Base-by-base conservation (phyloP, 108 stramenopile genomes). In the Cylindrotheca closterium region DNA sequence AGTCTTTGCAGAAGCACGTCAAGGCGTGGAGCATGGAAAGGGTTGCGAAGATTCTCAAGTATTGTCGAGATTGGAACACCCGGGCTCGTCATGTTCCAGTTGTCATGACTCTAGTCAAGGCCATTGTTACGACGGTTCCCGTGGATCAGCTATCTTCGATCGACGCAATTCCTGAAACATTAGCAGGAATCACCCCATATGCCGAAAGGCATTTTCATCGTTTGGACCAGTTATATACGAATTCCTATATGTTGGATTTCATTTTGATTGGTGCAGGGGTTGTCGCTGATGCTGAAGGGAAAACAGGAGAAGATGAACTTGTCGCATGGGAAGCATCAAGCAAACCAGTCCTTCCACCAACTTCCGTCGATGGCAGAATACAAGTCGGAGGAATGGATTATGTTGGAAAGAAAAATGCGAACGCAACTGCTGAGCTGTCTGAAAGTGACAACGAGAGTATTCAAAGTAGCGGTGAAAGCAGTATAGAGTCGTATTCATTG, bases 51-150 rank as follows among this genome's bases (percentile, higher is more conserved):
- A 82, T 95, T 23, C 67, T 96, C 7, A 72, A 80, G 23, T 97
- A 96, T 67, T 95, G 93, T 62, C 76, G 93, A 49, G 93, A 94
- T 46, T 94, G 93, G 93, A 91, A 91, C 49, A 91, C 90, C 28
- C 66, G 89, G 23, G 88, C 93, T 17, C 77, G 88, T 22, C 91
- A 94, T 64, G 86, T 83, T 10, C 67, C 86, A 54, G 71, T 90
- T 48, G 89, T 88, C 12, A 88, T 91, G 86, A 25, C 84, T 18
- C 72, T 86, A 12, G 74, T 91, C 0, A 71, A 80, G 31, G 86
- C 93, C 19, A 74, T 94, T 26, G 71, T 91, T 0, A 85, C 87
- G 2, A 63, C 77, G 15, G 75, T 94, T 33, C 79, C 88, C 17
- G 85, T 79, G 37, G 73, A 86, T 23, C 68, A 75, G 45, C 63